Base-by-base conservation (phyloP, 2,329 filamentous ascomycete genomes). In the Trichothecium sympodiale region DNA sequence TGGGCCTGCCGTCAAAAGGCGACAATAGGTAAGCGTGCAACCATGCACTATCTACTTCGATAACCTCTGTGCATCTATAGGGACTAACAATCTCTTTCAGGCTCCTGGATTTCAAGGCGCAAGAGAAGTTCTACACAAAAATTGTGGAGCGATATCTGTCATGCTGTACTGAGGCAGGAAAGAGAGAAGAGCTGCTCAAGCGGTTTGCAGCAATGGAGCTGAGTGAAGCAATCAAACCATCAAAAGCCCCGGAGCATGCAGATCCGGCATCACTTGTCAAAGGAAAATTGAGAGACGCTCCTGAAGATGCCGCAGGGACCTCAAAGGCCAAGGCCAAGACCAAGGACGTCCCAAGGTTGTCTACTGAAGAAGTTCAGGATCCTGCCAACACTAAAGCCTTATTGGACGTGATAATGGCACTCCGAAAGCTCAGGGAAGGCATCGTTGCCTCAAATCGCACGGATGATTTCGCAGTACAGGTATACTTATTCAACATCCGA, bases 391-490 rank as follows among this genome's bases (percentile, higher is more conserved):
- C 72, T 10, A 72, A 75, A 45, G 77, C 83, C 44, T 70, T 95
- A 20, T 72, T 80, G 3, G 75, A 74, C 15, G 77, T 96, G 35
- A 69, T 95, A 36, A 74, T 83, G 49, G 84, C 89, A 3, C 79
- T 96, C 53, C 80, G 91, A 42, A 96, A 95, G 56, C 74, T 98
- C 23, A 78, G 91, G 38, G 91, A 98, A 63, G 88, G 81, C 17
- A 80, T 96, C 33, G 75, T 94, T 3, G 84, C 84, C 10, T 79
- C 83, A 8, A 75, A 77, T 36, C 77, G 88, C 15, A 65, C 69
- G 26, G 83, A 94, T 52, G 67, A 74, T 35, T 98, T 98, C 57
- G 80, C 89, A 2, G 77, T 83, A n/a, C 79, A 87, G 46, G 84
- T 80, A 13, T 94, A 96, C 59, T 77, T 94, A 42, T 96, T 96